A percentile compares a stretch with the other conserved stretches of the same genome.
These are phyloP conservation scores for Hanseniaspora lachancei DNA, from an alignment of 805 yeast species.

Conservation along the genomic window DNA sequence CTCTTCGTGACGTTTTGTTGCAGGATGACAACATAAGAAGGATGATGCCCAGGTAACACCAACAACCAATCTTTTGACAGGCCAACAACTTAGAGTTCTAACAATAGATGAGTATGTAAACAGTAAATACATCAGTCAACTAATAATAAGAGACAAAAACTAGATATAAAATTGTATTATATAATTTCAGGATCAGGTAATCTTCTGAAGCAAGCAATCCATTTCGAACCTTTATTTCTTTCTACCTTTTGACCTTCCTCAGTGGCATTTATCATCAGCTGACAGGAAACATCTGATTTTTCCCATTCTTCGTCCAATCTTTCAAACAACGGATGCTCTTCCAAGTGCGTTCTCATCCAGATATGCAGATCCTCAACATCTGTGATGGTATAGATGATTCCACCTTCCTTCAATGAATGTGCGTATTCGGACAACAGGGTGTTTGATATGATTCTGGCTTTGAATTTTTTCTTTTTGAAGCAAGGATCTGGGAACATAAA, in stretches of 20 bases:
- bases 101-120: constrained; percentile 28
- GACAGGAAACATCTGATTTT: constrained; percentile 62
- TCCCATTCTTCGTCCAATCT: constrained; percentile 74
- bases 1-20: neutral
- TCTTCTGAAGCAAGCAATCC: constrained; percentile 74
- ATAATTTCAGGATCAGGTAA: constrained; percentile 41
- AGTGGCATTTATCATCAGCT: constrained; percentile 79
- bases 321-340: constrained; percentile 81
- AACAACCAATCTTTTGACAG: constrained; percentile 14
- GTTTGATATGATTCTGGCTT: constrained; percentile 86
- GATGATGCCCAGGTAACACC: constrained; percentile 4
- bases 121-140: constrained; percentile 15
- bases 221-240: constrained; percentile 78
- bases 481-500: constrained; percentile 99
- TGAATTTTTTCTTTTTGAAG: constrained; percentile 92
- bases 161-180: neutral
- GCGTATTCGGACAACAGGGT: constrained; percentile 88
- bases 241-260: constrained; percentile 96
- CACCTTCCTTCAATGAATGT: constrained; percentile 72
- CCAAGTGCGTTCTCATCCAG: constrained; percentile 92
- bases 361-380: constrained; percentile 86
- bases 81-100: constrained; percentile 29
- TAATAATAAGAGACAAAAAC: neutral
- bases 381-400: constrained; percentile 84
- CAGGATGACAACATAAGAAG: neutral